Percentiles rank a stretch among this genome's conserved stretches.
These are phyloP conservation scores for Claviceps digitariae DNA, from an alignment of 2,329 filamentous ascomycete species.

Conservation along the genomic window DNA sequence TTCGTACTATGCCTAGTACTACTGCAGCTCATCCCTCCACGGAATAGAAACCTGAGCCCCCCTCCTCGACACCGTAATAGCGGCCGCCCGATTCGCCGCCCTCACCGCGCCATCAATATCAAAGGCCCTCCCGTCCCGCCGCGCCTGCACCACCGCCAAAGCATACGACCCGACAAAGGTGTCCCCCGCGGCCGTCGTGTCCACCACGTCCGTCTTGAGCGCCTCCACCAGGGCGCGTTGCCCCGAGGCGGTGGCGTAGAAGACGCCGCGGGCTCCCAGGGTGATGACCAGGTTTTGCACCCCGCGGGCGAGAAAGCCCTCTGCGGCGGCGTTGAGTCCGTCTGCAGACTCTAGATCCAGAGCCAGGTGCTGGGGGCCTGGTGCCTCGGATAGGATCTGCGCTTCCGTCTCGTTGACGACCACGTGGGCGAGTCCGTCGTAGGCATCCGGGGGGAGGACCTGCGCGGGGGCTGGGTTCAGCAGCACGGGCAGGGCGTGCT, in stretches of 20 bases:
- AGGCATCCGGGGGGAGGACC: conserved; percentile 51
- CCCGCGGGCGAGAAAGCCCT: conserved; percentile 52
- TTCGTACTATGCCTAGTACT: conserved; percentile 6
- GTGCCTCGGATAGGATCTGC: conserved; percentile 49
- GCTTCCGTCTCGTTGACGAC: conserved; percentile 90
- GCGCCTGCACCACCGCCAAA: conserved; percentile 49
- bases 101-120: conserved; percentile 42
- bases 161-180: conserved; percentile 88
- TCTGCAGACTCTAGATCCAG: conserved; percentile 32
- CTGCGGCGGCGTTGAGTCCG: conserved; percentile 34
- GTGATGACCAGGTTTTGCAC: conserved; percentile 73
- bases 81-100: conserved; percentile 37
- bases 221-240: conserved; percentile 42
- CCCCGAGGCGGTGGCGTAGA: conserved; percentile 37
- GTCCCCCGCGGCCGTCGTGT: conserved; percentile 89
- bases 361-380: conserved; percentile 16
- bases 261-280: conserved; percentile 67
- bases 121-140: conserved; percentile 20
- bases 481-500: conserved; percentile 46
- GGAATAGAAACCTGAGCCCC: conserved; percentile 31
- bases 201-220: conserved; percentile 62
- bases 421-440: conserved; percentile 57
- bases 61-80: conserved; percentile 27
- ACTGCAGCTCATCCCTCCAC: conserved; percentile 28
- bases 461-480: conserved; percentile 78